Evolutionary conservation across 2,329 filamentous ascomycete genomes (phyloP).

Genomic region (Aspergillus tanneri): DNA sequence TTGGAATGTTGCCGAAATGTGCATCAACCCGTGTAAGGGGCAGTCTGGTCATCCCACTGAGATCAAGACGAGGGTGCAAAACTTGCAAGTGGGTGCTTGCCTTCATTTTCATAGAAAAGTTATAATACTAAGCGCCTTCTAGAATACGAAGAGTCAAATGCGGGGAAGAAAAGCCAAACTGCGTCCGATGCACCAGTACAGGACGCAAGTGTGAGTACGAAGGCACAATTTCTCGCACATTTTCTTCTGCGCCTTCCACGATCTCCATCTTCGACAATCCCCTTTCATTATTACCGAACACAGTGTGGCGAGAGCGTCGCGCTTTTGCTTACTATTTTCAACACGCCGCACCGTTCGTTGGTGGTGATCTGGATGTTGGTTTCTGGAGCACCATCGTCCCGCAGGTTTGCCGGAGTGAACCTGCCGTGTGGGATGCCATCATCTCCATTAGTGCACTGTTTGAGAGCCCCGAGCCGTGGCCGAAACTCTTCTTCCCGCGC

Average conservation of each 20-base stretch:
- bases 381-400: conserved; percentile 41
- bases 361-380: conserved; percentile 34
- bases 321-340: conserved; percentile 42
- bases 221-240: conserved; percentile 4
- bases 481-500: conserved; percentile 10
- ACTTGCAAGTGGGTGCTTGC: conserved; percentile 33
- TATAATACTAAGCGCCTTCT: conserved; percentile 4
- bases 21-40: too few relatives aligned
- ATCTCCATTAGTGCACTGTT: conserved; percentile 39
- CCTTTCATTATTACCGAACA: conserved; percentile 23
- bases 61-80: conserved; percentile 31
- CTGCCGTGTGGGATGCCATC: conserved; percentile 42
- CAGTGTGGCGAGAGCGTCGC: conserved; percentile 34
- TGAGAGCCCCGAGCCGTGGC: conserved; percentile 27
- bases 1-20: too few relatives aligned
- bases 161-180: conserved; percentile 36
- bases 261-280: conserved; percentile 11
- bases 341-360: conserved; percentile 29
- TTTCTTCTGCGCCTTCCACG: conserved; percentile 5
- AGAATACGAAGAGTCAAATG: conserved; percentile 38
- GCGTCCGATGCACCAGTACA: conserved; percentile 34
- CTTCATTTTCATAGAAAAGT: background rate
- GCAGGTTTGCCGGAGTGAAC: conserved; percentile 35
- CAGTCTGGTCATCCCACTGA: too few relatives aligned
- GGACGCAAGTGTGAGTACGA: conserved; percentile 38